Percentiles rank a stretch among this genome's conserved stretches.
Evolutionary conservation across 2,329 filamentous ascomycete species (phyloP).

Genomic region (Xylaria sp.): DNA sequence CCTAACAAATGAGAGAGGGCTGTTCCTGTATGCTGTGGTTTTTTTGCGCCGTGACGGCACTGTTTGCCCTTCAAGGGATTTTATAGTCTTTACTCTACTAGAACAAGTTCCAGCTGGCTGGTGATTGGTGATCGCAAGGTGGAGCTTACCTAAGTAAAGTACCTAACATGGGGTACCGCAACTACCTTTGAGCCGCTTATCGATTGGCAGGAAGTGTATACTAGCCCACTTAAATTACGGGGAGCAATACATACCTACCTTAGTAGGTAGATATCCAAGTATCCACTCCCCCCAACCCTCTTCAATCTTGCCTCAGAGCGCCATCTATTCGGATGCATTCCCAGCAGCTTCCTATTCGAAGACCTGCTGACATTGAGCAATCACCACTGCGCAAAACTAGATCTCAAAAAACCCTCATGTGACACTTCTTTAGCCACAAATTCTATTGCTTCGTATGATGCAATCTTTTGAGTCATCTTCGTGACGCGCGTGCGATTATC

Average conservation of each 20-base stretch:
- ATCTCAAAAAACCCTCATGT: neutral
- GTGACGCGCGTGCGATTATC: slow-evolving; percentile 31
- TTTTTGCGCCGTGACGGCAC: slow-evolving; percentile 2
- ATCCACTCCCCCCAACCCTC: neutral
- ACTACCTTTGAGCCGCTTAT: neutral
- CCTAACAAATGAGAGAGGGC: neutral
- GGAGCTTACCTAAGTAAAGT: neutral
- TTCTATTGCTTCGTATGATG: slow-evolving; percentile 2
- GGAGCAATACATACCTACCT: neutral
- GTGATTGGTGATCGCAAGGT: neutral
- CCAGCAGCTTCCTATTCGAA: neutral
- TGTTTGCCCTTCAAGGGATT: neutral
- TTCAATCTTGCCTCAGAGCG: neutral
- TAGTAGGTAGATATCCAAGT: neutral
- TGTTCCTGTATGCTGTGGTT: neutral
- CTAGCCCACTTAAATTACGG: neutral
- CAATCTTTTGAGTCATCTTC: neutral
- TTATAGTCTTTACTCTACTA: neutral
- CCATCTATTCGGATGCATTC: neutral
- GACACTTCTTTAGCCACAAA: neutral
- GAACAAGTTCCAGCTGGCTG: neutral
- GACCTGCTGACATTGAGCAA: neutral
- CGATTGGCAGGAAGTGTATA: neutral
- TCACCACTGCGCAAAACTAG: neutral
- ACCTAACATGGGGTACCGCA: neutral